Conservation (phyloP, 2,329 filamentous ascomycete genomes). For the Penicillium freii region DNA sequence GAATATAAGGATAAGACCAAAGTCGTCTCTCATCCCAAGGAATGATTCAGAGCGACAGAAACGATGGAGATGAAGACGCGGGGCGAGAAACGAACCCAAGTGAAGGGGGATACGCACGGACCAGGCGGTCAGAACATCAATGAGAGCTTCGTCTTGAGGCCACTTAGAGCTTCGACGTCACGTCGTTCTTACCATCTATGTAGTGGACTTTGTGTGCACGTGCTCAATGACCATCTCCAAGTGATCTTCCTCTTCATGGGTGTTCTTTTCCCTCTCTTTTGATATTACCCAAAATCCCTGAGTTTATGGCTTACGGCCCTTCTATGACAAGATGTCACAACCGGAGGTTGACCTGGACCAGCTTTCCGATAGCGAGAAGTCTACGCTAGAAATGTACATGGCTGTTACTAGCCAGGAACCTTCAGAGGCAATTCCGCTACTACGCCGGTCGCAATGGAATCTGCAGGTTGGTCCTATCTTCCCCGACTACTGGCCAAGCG, state of each 20-base stretch:
- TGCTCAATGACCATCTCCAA: not conserved
- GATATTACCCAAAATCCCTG: not conserved
- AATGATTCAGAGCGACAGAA: slow-evolving; percentile 17
- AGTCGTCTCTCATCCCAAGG: slow-evolving; percentile 18
- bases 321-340: slow-evolving; percentile 45
- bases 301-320: slow-evolving; percentile 24
- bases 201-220: not conserved
- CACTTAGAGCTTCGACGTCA: slow-evolving; percentile 9
- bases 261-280: not conserved
- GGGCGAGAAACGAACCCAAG: slow-evolving; percentile 25
- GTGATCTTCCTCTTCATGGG: not conserved
- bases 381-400: slow-evolving; percentile 82
- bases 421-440: slow-evolving; percentile 71
- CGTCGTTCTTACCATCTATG: not conserved
- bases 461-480: slow-evolving; percentile 61
- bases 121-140: slow-evolving; percentile 27
- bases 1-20: slow-evolving; percentile 17
- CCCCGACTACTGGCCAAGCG: not conserved
- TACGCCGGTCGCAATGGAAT: slow-evolving; percentile 92
- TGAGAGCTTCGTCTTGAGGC: slow-evolving; percentile 9
- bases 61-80: slow-evolving; percentile 23
- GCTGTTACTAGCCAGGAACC: slow-evolving; percentile 81
- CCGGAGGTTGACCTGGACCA: slow-evolving; percentile 56
- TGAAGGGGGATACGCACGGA: slow-evolving; percentile 26
- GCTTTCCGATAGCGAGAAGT: slow-evolving; percentile 75